Base-by-base conservation (phyloP, 495 filamentous ascomycete species). In the Hyaloscypha hepaticicola region DNA sequence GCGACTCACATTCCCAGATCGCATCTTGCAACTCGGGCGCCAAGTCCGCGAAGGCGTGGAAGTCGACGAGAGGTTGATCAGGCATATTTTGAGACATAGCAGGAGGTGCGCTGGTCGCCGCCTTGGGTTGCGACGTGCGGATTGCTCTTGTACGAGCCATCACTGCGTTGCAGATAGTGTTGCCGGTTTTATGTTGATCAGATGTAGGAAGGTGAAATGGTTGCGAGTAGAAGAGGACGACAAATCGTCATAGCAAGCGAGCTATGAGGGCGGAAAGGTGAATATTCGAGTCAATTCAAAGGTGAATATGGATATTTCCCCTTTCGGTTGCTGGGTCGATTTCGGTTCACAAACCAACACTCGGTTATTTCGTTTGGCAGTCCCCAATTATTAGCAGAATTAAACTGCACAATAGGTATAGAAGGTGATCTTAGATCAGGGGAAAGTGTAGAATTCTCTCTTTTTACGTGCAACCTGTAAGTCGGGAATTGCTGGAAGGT, bases 1-100 rank as follows among this genome's bases (percentile, higher is more conserved):
- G 16, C 8, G 41, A 25, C 14, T 27, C 60, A 12, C 49, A 56
- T 24, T 55, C 50, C 60, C 60, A 63, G 5, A 63, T 56, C 3
- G 33, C 5, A 9, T 55, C 50, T 29, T 63, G 60, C 22, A 63
- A 12, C 21, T 63, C 60, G 19, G 50, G 5, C 6, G n/a, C 11
- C 22, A 63, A 31, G 5, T 63, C 27, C 11, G 49, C 11, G 45
- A 63, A 63, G 11, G 12, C 27, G 24, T 38, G 21, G 51, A 63
- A 63, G n/a, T 63, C 60, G 3, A 19, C n/a, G 5, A 61, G 60
- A 11, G 48, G 60, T 1, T 21, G 11, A 26, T 26, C 48, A 27
- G 12, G 19, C 27, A 48, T 4, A 28, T 60, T 60, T 60, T 14
- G 38, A 14, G 58, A 60, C 14, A 16, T 16, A 3, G 33, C 6